These are phyloP conservation scores for Salmacisia buchloeana DNA, from an alignment of 1,284 basidiomycete species.

Conservation along the genomic window DNA sequence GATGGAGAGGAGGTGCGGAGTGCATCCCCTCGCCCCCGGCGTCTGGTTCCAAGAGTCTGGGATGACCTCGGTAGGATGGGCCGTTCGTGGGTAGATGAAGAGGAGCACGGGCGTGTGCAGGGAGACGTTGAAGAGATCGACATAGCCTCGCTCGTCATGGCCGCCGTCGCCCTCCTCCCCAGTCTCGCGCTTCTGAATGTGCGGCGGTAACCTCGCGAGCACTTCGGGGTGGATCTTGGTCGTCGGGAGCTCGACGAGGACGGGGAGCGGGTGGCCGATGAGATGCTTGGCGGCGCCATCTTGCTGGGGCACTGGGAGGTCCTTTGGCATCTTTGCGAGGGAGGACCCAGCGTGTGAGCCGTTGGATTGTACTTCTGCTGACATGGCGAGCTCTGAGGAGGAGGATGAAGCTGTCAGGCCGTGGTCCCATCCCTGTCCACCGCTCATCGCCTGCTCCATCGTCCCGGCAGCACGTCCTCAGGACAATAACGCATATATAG, in stretches of 20 bases:
- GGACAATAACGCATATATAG: slow-evolving; percentile 5
- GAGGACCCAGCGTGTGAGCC: slow-evolving; percentile 7
- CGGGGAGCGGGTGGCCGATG: slow-evolving; percentile 41
- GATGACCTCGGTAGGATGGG: slow-evolving; percentile 10
- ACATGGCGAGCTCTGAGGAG: too few species aligned
- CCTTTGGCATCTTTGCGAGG: slow-evolving; percentile 1
- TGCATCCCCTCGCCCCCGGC: slow-evolving; percentile 22
- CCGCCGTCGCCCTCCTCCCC: not conserved
- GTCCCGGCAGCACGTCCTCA: too few species aligned
- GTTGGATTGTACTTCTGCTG: too few species aligned
- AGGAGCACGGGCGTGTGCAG: slow-evolving; percentile 36
- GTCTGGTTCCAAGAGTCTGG: slow-evolving; percentile 20
- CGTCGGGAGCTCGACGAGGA: slow-evolving; percentile 26
- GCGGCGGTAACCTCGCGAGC: slow-evolving; percentile 19
- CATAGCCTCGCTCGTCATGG: slow-evolving; percentile 12
- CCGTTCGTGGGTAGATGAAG: slow-evolving; percentile 28
- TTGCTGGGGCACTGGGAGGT: not conserved
- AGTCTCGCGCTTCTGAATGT: not conserved
- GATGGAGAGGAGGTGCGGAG: slow-evolving; percentile 25
- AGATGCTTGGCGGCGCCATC: slow-evolving; percentile 38
- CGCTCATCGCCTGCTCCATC: not conserved
- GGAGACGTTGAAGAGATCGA: slow-evolving; percentile 43
- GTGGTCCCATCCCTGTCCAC: not conserved
- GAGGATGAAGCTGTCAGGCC: not conserved
- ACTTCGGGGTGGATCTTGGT: not conserved